Evolutionary conservation across 2,329 filamentous ascomycete genomes (phyloP), one percentile per base, ranked within the genome.

Genomic region (Nemania sp.): DNA sequence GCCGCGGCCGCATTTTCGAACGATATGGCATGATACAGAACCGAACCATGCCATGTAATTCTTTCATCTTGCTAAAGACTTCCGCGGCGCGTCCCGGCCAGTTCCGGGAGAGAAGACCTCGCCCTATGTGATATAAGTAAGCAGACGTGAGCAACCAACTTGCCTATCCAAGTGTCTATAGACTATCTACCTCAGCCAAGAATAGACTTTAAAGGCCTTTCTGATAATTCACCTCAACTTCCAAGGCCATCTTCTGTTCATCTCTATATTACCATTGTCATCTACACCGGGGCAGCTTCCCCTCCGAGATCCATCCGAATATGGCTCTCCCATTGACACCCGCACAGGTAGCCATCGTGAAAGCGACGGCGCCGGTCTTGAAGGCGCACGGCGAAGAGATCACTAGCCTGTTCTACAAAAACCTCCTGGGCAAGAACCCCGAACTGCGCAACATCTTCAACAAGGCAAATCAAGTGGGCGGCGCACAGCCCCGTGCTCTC

Each of bases 341-440:
- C 25, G 78, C 82, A 39, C 90, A 94, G 78, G 81, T 88, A 65
- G 77, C 82, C 62, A 87, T 89, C 67, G 87, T 95, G 79, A 93
- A 92, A 75, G 81, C 90, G 39, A 94, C 90, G 1, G 89, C 87
- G 40, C 90, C 90, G 2, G 82, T 91, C 17, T 81, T 93, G 7
- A 82, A 86, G 65, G 79, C 86, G 63, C 84, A 92, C 72, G 90
- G 90, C 74, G 78, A 79, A 17, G 77, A 81, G 47, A 91, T 93
- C 74, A 92, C 89, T n/a, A 81, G 79, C 1, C 77, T 82, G 64
- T 92, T 94, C 78, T 93, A 94, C 79, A 77, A 79, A 46, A 87
- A 86, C 76, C 81, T 93, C 77, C 80, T 93, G 29, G 65, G 64
- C 15, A 85, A 84, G 2, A 79, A 90, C 65, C 90, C 90, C 0